Conservation (phyloP, 176 grass and related monocot genomes). For the Miscanthus lutarioriparius region DNA sequence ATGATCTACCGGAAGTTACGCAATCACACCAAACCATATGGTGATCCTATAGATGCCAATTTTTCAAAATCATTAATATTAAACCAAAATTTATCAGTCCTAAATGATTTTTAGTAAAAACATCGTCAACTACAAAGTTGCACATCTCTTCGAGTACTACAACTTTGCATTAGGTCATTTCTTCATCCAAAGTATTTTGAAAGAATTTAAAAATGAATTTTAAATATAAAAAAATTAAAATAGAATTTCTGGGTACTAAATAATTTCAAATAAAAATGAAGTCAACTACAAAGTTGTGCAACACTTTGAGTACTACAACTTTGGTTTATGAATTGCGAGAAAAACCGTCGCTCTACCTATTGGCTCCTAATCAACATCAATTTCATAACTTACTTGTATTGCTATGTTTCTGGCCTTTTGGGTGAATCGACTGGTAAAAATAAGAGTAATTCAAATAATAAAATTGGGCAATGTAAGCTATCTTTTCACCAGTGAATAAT, state of each 20-base stretch:
- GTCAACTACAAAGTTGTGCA: not conserved
- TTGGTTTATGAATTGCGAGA: not conserved
- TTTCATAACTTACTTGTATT: not conserved
- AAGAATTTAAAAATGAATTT: not conserved
- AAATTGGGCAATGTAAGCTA: not conserved
- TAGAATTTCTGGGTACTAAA: not conserved
- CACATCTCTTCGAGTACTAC: not conserved
- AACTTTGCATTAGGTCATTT: not conserved
- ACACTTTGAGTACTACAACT: not conserved
- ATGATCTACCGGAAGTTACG: too few relatives aligned
- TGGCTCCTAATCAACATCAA: not conserved
- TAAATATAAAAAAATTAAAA: not conserved
- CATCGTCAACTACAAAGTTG: not conserved
- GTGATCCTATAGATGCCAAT: too few relatives aligned
- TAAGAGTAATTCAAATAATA: not conserved
- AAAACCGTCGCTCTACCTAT: not conserved
- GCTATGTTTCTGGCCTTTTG: not conserved
- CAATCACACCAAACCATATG: too few relatives aligned
- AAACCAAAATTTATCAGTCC: too few relatives aligned
- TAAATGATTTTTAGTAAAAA: not conserved
- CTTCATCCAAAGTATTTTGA: not conserved
- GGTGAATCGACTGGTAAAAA: not conserved
- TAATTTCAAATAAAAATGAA: not conserved
- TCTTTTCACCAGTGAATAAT: not conserved
- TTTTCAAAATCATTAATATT: too few relatives aligned